Evolutionary conservation across 257 asterid genomes (phyloP).

Genomic region (Cinchona pubescens): DNA sequence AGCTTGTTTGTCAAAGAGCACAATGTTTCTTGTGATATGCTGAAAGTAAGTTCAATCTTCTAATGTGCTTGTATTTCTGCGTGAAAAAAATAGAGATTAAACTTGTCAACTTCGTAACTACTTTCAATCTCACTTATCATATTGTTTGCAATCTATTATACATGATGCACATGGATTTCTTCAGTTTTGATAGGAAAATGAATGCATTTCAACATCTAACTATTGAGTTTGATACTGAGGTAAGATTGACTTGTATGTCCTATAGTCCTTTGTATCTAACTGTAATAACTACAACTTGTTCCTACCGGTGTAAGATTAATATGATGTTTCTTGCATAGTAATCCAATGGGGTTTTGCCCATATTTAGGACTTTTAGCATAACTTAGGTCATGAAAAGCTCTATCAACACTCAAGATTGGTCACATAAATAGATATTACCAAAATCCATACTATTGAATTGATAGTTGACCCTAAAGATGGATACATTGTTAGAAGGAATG

Average conservation of each 20-base stretch:
- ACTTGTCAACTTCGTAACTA: not conserved
- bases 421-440: constrained; percentile 35
- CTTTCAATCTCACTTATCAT: no score
- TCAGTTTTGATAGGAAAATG: not conserved
- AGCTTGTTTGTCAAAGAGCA: constrained; percentile 36
- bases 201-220: not conserved
- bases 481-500: constrained; percentile 31
- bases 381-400: constrained; percentile 31
- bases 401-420: constrained; percentile 32
- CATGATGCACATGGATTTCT: not conserved
- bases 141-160: not conserved
- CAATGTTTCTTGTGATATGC: constrained; percentile 33
- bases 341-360: not conserved
- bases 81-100: not conserved
- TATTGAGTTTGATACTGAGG: not conserved
- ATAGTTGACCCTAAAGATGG: constrained; percentile 33
- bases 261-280: not conserved
- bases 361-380: constrained; percentile 20
- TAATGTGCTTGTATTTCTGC: no score
- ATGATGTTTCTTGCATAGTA: not conserved
- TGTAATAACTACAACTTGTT: not conserved
- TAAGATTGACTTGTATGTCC: not conserved
- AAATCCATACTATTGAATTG: constrained; percentile 39
- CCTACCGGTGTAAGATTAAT: not conserved
- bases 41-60: constrained; percentile 20